Conservation (phyloP, 2,329 filamentous ascomycete genomes). For the Arachnomyces sp. region DNA sequence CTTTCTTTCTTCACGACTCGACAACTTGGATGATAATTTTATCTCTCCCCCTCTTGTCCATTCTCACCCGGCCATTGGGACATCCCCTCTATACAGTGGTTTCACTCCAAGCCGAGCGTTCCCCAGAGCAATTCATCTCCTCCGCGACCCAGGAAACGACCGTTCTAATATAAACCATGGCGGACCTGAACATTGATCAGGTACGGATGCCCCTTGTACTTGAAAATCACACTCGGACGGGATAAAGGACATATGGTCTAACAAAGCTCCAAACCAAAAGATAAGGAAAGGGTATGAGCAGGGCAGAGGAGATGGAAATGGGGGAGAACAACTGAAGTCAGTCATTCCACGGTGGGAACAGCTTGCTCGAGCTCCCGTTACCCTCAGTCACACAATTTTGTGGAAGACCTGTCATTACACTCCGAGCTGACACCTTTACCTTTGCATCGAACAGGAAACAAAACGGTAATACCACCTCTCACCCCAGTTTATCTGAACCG, state of each 20-base stretch:
- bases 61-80: too few species aligned
- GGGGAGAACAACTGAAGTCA: constrained; percentile 60
- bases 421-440: not conserved
- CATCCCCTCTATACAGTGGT: too few species aligned
- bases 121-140: too few species aligned
- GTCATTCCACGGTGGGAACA: constrained; percentile 16
- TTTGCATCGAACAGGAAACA: constrained; percentile 30
- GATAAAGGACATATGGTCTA: constrained; percentile 1
- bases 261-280: constrained; percentile 36
- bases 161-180: constrained; percentile 47
- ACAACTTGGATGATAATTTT: too few species aligned
- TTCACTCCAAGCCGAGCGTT: too few species aligned
- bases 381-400: not conserved
- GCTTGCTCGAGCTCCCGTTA: not conserved
- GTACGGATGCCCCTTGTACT: constrained; percentile 25
- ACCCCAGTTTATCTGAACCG: not conserved
- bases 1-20: too few species aligned
- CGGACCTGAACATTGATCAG: constrained; percentile 59
- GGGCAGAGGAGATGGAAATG: constrained; percentile 52
- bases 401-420: not conserved
- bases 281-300: constrained; percentile 87
- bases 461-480: constrained; percentile 34
- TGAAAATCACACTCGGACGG: not conserved
- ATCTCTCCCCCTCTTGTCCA: not conserved
- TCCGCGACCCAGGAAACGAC: not conserved